Evolutionary conservation across 768 basidiomycete species (phyloP).

Genomic region (Neoboletus brunneissimus): DNA sequence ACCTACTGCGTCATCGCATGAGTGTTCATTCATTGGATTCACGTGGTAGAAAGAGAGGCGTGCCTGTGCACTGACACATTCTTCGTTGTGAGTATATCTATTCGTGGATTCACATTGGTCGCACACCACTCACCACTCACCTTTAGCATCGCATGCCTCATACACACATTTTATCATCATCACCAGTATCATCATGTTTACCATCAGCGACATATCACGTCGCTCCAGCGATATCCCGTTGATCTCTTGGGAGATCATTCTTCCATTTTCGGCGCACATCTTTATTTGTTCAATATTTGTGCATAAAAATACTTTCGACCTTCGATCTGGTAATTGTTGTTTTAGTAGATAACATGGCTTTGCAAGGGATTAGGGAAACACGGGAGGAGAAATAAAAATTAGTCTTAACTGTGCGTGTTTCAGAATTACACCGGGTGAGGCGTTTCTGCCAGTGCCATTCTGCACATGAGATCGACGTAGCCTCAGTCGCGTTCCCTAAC

Average conservation of each 20-base stretch:
- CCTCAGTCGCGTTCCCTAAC: neutral
- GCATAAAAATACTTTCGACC: conserved; percentile 21
- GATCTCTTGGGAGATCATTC: conserved; percentile 2
- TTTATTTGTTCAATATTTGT: conserved; percentile 16
- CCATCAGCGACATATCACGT: conserved; percentile 5
- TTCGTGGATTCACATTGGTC: neutral
- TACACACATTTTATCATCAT: conserved; percentile 6
- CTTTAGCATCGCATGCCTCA: conserved; percentile 7
- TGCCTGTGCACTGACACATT: neutral
- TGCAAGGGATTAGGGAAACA: neutral
- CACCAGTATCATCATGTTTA: neutral
- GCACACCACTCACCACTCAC: conserved; percentile 9
- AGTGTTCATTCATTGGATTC: neutral
- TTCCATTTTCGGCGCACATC: conserved; percentile 10
- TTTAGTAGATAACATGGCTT: conserved; percentile 15
- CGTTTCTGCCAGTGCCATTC: neutral
- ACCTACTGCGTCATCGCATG: conserved; percentile 22
- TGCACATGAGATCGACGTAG: neutral
- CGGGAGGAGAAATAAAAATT: conserved; percentile 3
- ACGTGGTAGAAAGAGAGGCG: neutral
- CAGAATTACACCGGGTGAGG: neutral
- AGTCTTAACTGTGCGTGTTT: neutral
- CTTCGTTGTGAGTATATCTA: conserved; percentile 22
- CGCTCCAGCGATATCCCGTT: conserved; percentile 2
- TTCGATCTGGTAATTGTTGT: conserved; percentile 19